Conservation (phyloP, 805 yeast genomes). For the Spathaspora sp. region DNA sequence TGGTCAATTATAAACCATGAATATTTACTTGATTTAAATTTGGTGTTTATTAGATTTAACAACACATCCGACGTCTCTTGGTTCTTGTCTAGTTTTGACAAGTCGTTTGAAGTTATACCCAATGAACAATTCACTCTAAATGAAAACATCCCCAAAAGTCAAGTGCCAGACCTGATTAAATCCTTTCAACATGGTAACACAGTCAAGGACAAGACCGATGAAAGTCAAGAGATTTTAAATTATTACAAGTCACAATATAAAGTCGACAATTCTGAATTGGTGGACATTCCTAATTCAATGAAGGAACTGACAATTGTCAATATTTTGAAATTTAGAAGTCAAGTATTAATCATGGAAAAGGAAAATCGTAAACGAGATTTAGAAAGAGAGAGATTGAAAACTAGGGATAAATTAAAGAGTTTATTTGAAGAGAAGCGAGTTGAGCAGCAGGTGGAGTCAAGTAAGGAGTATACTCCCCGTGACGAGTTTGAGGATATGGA, state of each 20-base stretch:
- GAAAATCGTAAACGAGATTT: slow-evolving; percentile 47
- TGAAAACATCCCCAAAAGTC: not conserved
- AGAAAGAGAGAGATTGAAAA: slow-evolving; percentile 45
- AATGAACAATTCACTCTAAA: slow-evolving; percentile 3
- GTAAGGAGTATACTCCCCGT: slow-evolving; percentile 3
- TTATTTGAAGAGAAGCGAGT: slow-evolving; percentile 39
- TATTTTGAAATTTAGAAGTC: slow-evolving; percentile 53
- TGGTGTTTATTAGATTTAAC: slow-evolving; percentile 30
- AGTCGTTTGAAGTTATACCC: not conserved
- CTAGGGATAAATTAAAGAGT: slow-evolving; percentile 45
- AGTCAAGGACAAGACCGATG: not conserved
- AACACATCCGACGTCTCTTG: slow-evolving; percentile 11
- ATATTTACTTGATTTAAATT: slow-evolving; percentile 20
- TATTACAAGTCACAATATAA: slow-evolving; percentile 38
- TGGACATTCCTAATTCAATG: slow-evolving; percentile 54
- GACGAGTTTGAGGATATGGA: slow-evolving; percentile 24
- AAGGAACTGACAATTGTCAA: slow-evolving; percentile 50
- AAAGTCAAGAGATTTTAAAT: slow-evolving; percentile 20
- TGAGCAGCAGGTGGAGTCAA: slow-evolving; percentile 15
- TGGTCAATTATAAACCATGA: slow-evolving; percentile 37
- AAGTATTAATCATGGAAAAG: slow-evolving; percentile 50
- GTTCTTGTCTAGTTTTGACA: slow-evolving; percentile 4
- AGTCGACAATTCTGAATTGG: slow-evolving; percentile 54
- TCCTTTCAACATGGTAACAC: not conserved
- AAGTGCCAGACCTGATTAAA: not conserved